Evolutionary conservation across 2,329 filamentous ascomycete genomes (phyloP).

Genomic region (Fusarium decemcellulare): DNA sequence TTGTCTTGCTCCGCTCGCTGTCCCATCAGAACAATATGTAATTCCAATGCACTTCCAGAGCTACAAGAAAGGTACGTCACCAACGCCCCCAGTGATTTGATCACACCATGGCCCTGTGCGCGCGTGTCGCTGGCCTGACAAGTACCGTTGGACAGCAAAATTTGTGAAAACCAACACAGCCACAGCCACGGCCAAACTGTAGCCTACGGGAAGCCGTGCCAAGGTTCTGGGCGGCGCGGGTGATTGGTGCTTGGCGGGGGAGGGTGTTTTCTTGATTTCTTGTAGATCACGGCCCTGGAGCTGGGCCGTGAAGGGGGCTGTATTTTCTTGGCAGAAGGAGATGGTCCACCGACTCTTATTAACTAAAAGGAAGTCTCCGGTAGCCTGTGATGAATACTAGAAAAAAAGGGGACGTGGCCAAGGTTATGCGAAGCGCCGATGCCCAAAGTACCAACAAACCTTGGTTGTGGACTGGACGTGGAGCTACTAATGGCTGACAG

Average conservation of each 20-base stretch:
- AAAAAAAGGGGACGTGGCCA: too few species aligned
- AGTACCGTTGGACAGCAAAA: not conserved
- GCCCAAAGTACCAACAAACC: too few species aligned
- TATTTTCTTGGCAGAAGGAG: not conserved
- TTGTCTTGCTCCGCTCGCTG: too few species aligned
- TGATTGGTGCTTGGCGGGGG: slow-evolving; percentile 8
- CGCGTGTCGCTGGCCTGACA: not conserved
- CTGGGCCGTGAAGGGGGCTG: not conserved
- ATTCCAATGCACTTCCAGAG: too few species aligned
- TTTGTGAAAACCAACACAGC: slow-evolving; percentile 8
- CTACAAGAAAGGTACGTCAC: too few species aligned
- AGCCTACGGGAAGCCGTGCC: not conserved
- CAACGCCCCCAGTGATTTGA: not conserved
- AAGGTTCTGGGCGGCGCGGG: not conserved
- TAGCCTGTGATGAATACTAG: too few species aligned
- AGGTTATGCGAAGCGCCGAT: too few species aligned
- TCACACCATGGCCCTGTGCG: not conserved
- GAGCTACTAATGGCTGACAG: too few species aligned
- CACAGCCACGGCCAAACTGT: slow-evolving; percentile 12
- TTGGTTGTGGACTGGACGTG: too few species aligned
- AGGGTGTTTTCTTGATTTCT: not conserved
- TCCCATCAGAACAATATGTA: too few species aligned
- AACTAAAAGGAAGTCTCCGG: too few species aligned
- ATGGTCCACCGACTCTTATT: too few species aligned
- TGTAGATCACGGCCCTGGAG: slow-evolving; percentile 4